Evolutionary conservation across 2,329 filamentous ascomycete genomes (phyloP).

Genomic region (Juglanconis sp.): DNA sequence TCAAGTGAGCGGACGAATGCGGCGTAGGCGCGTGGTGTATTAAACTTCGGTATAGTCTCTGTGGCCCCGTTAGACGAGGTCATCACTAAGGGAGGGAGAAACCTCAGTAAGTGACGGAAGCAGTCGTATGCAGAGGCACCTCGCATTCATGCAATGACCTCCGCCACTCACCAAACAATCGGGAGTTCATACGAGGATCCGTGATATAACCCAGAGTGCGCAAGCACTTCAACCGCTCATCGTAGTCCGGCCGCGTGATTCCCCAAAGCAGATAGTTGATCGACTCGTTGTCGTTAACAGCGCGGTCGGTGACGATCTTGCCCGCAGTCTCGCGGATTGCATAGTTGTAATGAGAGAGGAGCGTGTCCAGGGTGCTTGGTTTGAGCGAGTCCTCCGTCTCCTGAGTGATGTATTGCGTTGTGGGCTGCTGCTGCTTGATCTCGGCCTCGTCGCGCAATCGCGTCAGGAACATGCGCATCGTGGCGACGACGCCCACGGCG

Average conservation of each 20-base stretch:
- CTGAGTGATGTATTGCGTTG: slow-evolving; percentile 71
- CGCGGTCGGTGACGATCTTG: slow-evolving; percentile 54
- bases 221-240: slow-evolving; percentile 55
- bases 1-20: slow-evolving; percentile 61
- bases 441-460: slow-evolving; percentile 62
- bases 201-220: slow-evolving; percentile 55
- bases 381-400: slow-evolving; percentile 71
- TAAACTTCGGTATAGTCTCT: slow-evolving; percentile 44
- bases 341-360: slow-evolving; percentile 68
- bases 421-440: slow-evolving; percentile 61
- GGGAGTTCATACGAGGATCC: slow-evolving; percentile 39
- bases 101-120: background rate
- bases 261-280: slow-evolving; percentile 53
- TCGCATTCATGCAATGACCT: background rate
- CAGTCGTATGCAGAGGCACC: background rate
- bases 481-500: slow-evolving; percentile 54
- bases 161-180: background rate
- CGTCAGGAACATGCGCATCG: slow-evolving; percentile 57
- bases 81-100: background rate
- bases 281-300: slow-evolving; percentile 55
- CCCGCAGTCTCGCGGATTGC: slow-evolving; percentile 67
- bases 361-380: slow-evolving; percentile 61
- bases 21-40: slow-evolving; percentile 48
- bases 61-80: slow-evolving; percentile 18
- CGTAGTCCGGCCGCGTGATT: slow-evolving; percentile 57